A percentile compares a stretch with the other conserved stretches of the same genome.
Conservation (phyloP, 176 grass and related monocot species). For the Cenchrus purpureus region DNA sequence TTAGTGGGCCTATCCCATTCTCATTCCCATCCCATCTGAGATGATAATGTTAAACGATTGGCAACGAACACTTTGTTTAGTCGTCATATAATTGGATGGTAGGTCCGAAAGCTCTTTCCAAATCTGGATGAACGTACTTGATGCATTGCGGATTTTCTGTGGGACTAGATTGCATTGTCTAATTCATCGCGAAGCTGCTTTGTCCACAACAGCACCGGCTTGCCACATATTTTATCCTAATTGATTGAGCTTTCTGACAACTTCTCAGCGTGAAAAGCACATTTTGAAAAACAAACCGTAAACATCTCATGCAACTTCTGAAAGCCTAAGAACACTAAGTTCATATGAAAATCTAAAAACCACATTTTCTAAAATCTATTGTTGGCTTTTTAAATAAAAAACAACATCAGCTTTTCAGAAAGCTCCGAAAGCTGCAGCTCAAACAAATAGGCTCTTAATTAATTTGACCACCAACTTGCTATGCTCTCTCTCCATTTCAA, state of each 20-base stretch:
- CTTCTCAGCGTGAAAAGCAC: too few species aligned
- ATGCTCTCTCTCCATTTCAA: not conserved
- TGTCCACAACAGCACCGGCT: too few species aligned
- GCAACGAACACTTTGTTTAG: not conserved
- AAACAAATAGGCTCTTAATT: not conserved
- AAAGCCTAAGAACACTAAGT: too few species aligned
- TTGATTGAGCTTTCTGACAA: too few species aligned
- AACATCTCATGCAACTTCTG: too few species aligned
- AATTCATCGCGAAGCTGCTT: not conserved
- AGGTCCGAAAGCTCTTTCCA: not conserved
- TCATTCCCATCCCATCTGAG: not conserved
- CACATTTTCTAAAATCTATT: too few species aligned
- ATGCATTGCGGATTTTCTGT: not conserved
- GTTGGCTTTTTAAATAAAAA: too few species aligned
- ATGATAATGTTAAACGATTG: not conserved
- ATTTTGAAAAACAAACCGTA: too few species aligned
- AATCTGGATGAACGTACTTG: not conserved
- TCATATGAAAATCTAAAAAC: too few species aligned
- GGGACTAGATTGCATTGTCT: not conserved
- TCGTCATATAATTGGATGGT: not conserved
- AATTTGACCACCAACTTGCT: not conserved
- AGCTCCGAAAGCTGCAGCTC: too few species aligned
- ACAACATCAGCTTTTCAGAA: too few species aligned
- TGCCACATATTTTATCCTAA: too few species aligned
- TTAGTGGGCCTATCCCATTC: constrained; percentile 16